These are phyloP conservation scores for Nicotiana obtusifolia DNA, from an alignment of 257 asterid species.

Conservation along the genomic window DNA sequence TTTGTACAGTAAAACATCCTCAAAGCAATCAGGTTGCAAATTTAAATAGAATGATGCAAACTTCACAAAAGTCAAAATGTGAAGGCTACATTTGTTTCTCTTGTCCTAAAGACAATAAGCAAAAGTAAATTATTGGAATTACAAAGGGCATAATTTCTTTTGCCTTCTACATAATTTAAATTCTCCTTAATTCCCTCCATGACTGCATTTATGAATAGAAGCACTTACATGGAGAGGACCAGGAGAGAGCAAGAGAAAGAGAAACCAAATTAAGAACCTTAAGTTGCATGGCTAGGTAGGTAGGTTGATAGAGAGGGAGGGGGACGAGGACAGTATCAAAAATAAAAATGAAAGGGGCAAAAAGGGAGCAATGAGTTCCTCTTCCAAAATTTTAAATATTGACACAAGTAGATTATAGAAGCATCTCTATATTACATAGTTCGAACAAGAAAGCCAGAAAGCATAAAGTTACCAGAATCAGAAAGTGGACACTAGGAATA, in stretches of 20 bases:
- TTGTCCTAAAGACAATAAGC: not conserved
- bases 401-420: not conserved
- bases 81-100: not conserved
- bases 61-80: not conserved
- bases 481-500: not conserved
- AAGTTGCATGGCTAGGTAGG: not conserved
- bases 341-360: not conserved
- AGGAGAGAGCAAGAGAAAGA: not conserved
- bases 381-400: not conserved
- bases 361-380: not conserved
- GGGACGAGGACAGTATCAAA: not conserved
- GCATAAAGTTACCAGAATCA: not conserved
- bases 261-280: not conserved
- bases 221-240: not conserved
- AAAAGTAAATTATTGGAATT: not conserved
- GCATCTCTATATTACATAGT: not conserved
- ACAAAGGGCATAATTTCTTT: not conserved
- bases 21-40: not conserved
- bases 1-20: not conserved
- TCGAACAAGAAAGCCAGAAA: not conserved
- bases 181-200: not conserved
- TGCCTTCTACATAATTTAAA: not conserved
- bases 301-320: not conserved
- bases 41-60: not conserved
- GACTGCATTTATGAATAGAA: not conserved